phyloP scores from a whole-genome alignment of 2,329 filamentous ascomycete genomes.

The Aspergillus pseudoviridinutans region DNA sequence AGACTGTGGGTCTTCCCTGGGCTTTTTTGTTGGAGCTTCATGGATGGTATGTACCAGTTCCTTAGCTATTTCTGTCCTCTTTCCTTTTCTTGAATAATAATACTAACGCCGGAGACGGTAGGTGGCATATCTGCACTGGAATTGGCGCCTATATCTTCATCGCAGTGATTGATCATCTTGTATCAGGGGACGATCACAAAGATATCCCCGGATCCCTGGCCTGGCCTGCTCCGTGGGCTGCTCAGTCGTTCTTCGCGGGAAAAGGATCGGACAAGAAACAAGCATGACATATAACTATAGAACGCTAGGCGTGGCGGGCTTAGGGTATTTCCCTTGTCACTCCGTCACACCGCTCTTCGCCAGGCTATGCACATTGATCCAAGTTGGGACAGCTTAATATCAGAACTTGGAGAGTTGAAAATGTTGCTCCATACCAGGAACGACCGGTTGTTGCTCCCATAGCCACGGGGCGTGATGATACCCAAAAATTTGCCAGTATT shows the following conservation, averaged over 20 bases:
- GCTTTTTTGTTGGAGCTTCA: constrained; percentile 28
- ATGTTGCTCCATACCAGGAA: too few species aligned
- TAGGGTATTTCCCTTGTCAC: too few species aligned
- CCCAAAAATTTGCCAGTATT: too few species aligned
- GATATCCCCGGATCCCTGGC: constrained; percentile 9
- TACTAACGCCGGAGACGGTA: background rate
- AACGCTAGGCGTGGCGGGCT: too few species aligned
- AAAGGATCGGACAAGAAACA: background rate
- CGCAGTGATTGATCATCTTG: constrained; percentile 16
- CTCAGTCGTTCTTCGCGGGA: constrained; percentile 14
- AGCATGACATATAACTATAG: background rate
- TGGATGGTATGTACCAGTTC: constrained; percentile 22
- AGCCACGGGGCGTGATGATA: too few species aligned
- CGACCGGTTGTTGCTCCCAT: too few species aligned
- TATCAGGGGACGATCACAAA: constrained; percentile 9
- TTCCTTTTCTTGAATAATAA: too few species aligned
- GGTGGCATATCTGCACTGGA: constrained; percentile 22
- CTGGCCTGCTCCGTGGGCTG: constrained; percentile 20
- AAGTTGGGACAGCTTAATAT: too few species aligned
- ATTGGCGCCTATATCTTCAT: constrained; percentile 22
- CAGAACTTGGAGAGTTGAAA: too few species aligned
- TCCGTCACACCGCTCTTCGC: too few species aligned
- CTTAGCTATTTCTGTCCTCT: too few species aligned
- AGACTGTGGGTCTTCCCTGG: constrained; percentile 19
- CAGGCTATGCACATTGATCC: too few species aligned